Base-by-base conservation (phyloP, 805 yeast genomes). In the Starmerella floricola region DNA sequence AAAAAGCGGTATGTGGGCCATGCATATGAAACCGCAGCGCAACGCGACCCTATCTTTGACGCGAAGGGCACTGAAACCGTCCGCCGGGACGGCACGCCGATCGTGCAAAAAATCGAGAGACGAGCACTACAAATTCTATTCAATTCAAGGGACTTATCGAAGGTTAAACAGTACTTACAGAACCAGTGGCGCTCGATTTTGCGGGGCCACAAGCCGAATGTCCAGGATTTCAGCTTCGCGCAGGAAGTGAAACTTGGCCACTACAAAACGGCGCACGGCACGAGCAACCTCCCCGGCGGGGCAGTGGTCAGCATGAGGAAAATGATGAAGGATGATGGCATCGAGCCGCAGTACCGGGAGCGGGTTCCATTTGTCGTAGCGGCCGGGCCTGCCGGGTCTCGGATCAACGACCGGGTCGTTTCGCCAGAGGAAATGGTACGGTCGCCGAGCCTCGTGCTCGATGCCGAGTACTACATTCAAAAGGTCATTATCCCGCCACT, bases 41-140 rank as follows among this genome's bases (percentile, higher is more conserved):
- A 80, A 50, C 49, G 40, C 2, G 62, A 47, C 6, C 84, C 95
- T 0, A 68, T 61, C 27, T 86, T 91, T 59, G 97, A 91, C 64
- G 96, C 98, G 0, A 91, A 91, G 52, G 98, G 98, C 1, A 86
- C 85, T 11, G 98, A 91, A 56, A 91, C 97, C 0, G 83, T 91
- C 0, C 63, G 98, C 49, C 65, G 98, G 49, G 98, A 91, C 61
- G 97, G 97, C 0, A 80, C 87, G 20, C 94, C 94, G 0, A 94
- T 95, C 0, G 93, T 83, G 50, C 93, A 77, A 60, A 78, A 78
- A 50, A 76, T 91, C 16, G 77, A 83, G 24, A 93, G 84, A 47
- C 73, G 75, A 44, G 62, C 80, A 0, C 61, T 91, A 3, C 64
- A 80, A 28, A 66, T 74, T 0, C 60, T 91, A 2, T 91, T 91